Conservation (phyloP, 768 basidiomycete species). For the Amanita subjunquillea region DNA sequence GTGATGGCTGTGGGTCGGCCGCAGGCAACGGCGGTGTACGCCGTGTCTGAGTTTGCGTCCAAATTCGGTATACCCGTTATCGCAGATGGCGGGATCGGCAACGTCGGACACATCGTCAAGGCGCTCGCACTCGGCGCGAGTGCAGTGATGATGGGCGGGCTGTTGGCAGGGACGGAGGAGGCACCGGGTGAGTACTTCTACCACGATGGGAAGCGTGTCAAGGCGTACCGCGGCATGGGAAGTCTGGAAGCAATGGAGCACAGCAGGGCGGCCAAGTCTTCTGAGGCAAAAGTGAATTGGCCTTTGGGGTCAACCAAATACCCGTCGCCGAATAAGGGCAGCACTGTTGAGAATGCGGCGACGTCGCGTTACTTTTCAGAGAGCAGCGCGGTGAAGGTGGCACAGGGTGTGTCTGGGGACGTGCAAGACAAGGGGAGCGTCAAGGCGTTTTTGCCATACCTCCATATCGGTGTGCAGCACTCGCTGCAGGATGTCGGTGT, state of each 20-base stretch:
- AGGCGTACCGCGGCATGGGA: slow-evolving; percentile 98
- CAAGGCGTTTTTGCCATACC: slow-evolving; percentile 83
- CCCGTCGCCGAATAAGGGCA: slow-evolving; percentile 33
- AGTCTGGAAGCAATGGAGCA: slow-evolving; percentile 91
- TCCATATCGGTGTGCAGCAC: slow-evolving; percentile 79
- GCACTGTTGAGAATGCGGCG: slow-evolving; percentile 79
- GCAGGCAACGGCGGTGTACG: slow-evolving; percentile 96
- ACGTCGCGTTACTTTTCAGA: slow-evolving; percentile 96
- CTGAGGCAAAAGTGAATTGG: slow-evolving; percentile 7
- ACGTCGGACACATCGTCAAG: slow-evolving; percentile 97
- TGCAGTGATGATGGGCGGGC: slow-evolving; percentile 98
- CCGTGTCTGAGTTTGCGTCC: slow-evolving; percentile 86
- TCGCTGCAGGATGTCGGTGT: slow-evolving; percentile 92
- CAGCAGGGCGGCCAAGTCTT: slow-evolving; percentile 29
- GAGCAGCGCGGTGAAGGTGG: slow-evolving; percentile 87
- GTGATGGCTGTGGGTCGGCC: slow-evolving; percentile 98
- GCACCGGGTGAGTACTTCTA: slow-evolving; percentile 99
- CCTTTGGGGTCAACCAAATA: slow-evolving; percentile 28
- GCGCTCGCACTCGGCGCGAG: slow-evolving; percentile 89
- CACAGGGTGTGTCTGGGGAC: slow-evolving; percentile 92
- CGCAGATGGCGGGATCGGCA: slow-evolving; percentile 92
- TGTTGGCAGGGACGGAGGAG: slow-evolving; percentile 93
- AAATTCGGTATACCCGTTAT: slow-evolving; percentile 95
- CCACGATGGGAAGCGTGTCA: slow-evolving; percentile 97
- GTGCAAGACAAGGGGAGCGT: slow-evolving; percentile 97